Percentiles rank a stretch among this genome's conserved stretches.
phyloP scores from a whole-genome alignment of 1,284 basidiomycete species.

The Sanghuangporus weigelae region DNA sequence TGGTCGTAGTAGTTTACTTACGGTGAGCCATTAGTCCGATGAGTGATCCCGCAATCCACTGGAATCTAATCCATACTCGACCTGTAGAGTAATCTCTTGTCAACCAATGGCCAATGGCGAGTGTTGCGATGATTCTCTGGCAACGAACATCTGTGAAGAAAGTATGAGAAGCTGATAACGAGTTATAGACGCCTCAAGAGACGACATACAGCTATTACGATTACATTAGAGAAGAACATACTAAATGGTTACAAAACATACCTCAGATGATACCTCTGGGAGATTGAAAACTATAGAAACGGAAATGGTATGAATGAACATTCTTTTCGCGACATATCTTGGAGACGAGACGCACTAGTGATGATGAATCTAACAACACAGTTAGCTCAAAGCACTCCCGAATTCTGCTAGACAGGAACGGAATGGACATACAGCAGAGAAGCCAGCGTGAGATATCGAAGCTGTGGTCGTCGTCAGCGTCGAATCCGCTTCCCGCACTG shows the following conservation, averaged over 20 bases:
- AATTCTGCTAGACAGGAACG: not conserved
- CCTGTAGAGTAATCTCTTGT: not conserved
- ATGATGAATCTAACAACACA: not conserved
- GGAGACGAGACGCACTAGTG: not conserved
- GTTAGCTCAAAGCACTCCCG: not conserved
- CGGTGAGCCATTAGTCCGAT: slow-evolving; percentile 4
- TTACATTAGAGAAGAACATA: too few species aligned
- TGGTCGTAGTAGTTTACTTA: not conserved
- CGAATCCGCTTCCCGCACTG: not conserved
- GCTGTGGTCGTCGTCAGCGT: not conserved
- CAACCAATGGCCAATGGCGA: not conserved
- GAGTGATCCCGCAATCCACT: slow-evolving; percentile 3
- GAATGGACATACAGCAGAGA: not conserved
- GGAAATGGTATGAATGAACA: not conserved
- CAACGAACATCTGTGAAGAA: not conserved
- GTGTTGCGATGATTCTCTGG: not conserved
- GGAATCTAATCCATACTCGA: slow-evolving; percentile 7
- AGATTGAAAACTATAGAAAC: not conserved
- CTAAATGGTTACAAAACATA: not conserved
- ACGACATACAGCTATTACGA: too few species aligned
- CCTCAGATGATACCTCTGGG: not conserved
- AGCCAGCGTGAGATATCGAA: slow-evolving; percentile 8
- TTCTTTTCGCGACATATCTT: not conserved
- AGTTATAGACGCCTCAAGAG: too few species aligned
- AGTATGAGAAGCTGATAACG: not conserved